Percentiles rank a stretch among this genome's conserved stretches.
These are phyloP conservation scores for Colletotrichum caudatum DNA, from an alignment of 2,329 filamentous ascomycete species.

Conservation along the genomic window DNA sequence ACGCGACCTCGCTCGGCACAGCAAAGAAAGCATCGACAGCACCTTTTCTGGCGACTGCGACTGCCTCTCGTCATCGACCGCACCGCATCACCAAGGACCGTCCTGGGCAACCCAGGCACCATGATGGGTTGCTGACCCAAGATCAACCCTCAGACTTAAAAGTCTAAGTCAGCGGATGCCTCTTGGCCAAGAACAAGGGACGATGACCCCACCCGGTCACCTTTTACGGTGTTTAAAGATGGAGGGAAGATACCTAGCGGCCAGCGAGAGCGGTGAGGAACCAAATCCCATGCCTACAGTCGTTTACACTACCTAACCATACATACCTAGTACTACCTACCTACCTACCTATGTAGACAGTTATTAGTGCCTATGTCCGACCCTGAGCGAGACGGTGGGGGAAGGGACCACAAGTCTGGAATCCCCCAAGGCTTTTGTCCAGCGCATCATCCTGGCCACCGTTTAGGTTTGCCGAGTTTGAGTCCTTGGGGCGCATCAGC, in stretches of 20 bases:
- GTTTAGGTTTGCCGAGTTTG: slow-evolving; percentile 6
- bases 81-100: background rate
- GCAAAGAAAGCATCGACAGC: slow-evolving; percentile 22
- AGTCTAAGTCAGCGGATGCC: slow-evolving; percentile 27
- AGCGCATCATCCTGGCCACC: slow-evolving; percentile 13
- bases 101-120: background rate
- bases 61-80: background rate
- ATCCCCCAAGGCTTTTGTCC: slow-evolving; percentile 27
- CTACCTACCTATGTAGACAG: background rate
- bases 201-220: slow-evolving; percentile 18
- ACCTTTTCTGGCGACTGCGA: background rate
- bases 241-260: slow-evolving; percentile 23
- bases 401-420: background rate
- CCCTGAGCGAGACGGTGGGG: slow-evolving; percentile 29
- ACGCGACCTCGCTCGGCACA: slow-evolving; percentile 21
- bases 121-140: slow-evolving; percentile 6
- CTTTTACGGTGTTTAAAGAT: slow-evolving; percentile 24
- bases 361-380: slow-evolving; percentile 27
- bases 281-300: background rate
- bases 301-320: background rate
- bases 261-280: slow-evolving; percentile 36
- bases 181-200: slow-evolving; percentile 23
- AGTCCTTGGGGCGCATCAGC: background rate
- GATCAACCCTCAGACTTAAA: slow-evolving; percentile 9
- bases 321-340: too few species aligned